These are phyloP conservation scores for Eimeria brunetti DNA, from an alignment of 169 alveolate genomes.

Conservation along the genomic window DNA sequence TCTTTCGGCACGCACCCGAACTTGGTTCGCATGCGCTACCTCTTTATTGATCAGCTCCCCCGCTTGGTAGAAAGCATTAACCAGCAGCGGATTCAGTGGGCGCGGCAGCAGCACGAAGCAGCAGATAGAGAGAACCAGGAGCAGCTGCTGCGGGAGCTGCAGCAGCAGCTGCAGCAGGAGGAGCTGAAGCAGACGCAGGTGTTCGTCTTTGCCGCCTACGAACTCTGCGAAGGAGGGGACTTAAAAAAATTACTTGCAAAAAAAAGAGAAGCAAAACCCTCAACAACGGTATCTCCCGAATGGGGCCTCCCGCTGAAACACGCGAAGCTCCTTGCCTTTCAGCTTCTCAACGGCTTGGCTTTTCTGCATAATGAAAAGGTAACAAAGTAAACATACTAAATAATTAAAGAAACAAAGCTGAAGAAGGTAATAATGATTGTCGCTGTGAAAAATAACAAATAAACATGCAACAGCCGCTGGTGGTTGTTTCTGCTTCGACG, in stretches of 20 bases:
- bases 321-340: conserved; percentile 94
- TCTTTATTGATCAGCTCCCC: conserved; percentile 70
- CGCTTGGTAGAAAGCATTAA: conserved; percentile 30
- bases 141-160: conserved; percentile 46
- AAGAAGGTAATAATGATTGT: no score
- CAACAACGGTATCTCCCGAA: conserved; percentile 26
- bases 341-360: conserved; percentile 97
- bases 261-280: conserved; percentile 60
- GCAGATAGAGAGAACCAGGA: conserved; percentile 35
- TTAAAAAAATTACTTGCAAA: conserved; percentile 54
- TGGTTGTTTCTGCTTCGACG: no score
- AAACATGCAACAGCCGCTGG: not conserved
- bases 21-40: conserved; percentile 66
- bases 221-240: conserved; percentile 89
- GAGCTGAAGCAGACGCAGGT: conserved; percentile 81
- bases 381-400: not conserved
- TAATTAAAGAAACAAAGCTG: no score
- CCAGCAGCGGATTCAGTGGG: conserved; percentile 70
- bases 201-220: conserved; percentile 91
- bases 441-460: no score
- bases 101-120: conserved; percentile 56
- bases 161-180: conserved; percentile 44
- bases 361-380: conserved; percentile 96
- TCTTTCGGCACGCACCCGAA: conserved; percentile 77
- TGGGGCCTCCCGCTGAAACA: conserved; percentile 87